Conservation (phyloP, 1,139 yeast genomes). For the Trichomonascaceae sp. region DNA sequence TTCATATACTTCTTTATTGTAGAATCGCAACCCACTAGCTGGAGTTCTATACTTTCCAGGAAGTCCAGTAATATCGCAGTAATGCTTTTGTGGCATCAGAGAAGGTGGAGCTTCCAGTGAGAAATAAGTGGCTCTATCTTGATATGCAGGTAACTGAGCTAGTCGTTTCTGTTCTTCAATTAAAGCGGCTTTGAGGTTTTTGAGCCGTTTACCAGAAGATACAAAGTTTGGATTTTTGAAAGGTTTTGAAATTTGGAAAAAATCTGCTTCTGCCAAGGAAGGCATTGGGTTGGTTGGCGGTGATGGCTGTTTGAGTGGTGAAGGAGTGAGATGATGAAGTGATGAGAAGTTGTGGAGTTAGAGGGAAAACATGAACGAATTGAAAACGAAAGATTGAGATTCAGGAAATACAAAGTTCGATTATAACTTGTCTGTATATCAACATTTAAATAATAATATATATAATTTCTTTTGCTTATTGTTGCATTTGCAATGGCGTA, state of each 20-base stretch:
- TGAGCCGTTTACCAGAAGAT: constrained; percentile 56
- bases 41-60: constrained; percentile 75
- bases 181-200: constrained; percentile 67
- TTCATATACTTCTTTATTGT: constrained; percentile 78
- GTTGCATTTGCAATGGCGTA: no score
- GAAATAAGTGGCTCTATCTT: constrained; percentile 33
- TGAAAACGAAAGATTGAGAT: no score
- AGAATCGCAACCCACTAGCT: constrained; percentile 67
- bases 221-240: constrained; percentile 55
- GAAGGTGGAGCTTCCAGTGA: constrained; percentile 83
- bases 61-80: constrained; percentile 92
- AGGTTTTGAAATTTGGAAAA: constrained; percentile 20
- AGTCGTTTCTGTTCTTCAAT: constrained; percentile 71
- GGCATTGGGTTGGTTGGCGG: constrained; percentile 1
- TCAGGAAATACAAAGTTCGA: no score
- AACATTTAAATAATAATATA: no score
- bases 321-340: not conserved
- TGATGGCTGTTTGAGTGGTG: not conserved
- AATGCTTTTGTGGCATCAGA: constrained; percentile 68
- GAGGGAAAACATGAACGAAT: no score
- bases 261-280: constrained; percentile 25
- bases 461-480: no score
- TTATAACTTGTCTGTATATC: no score
- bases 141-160: constrained; percentile 22
- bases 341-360: no score